Evolutionary conservation across 345 rosid species (phyloP).

Genomic region (Syzygium aromaticum): DNA sequence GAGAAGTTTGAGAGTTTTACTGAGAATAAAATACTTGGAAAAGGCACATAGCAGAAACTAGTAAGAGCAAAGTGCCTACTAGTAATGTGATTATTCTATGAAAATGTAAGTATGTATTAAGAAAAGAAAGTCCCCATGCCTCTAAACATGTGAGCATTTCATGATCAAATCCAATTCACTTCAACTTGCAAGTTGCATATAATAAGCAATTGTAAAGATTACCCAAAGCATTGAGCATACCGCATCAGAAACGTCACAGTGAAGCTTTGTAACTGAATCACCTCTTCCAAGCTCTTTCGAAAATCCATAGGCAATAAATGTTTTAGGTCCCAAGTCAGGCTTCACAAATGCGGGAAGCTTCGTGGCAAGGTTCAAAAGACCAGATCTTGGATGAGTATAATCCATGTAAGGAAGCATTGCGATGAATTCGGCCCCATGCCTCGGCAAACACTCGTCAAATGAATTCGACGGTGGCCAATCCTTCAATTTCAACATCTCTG

Average conservation of each 20-base stretch:
- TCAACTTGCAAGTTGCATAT: neutral
- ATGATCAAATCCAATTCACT: neutral
- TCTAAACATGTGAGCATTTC: neutral
- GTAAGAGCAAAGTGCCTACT: neutral
- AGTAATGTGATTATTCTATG: neutral
- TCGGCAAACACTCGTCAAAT: slow-evolving; percentile 47
- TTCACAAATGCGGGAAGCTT: slow-evolving; percentile 37
- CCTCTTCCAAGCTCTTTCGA: slow-evolving; percentile 45
- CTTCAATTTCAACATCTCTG: slow-evolving; percentile 46
- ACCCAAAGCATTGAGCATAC: slow-evolving; percentile 6
- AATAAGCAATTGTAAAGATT: neutral
- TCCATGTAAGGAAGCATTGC: slow-evolving; percentile 39
- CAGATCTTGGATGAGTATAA: slow-evolving; percentile 42
- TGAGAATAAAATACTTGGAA: neutral
- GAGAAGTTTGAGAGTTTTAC: neutral
- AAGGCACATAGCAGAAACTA: neutral
- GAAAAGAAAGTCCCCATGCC: neutral
- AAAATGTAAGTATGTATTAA: neutral
- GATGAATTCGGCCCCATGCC: slow-evolving; percentile 49
- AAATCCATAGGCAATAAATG: slow-evolving; percentile 49
- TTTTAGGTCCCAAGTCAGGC: slow-evolving; percentile 66
- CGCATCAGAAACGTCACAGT: slow-evolving; percentile 55
- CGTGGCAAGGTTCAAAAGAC: slow-evolving; percentile 41
- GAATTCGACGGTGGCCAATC: slow-evolving; percentile 56
- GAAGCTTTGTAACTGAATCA: slow-evolving; percentile 52